phyloP scores from a whole-genome alignment of 1,284 basidiomycete species.

The Rhodofomes roseus region DNA sequence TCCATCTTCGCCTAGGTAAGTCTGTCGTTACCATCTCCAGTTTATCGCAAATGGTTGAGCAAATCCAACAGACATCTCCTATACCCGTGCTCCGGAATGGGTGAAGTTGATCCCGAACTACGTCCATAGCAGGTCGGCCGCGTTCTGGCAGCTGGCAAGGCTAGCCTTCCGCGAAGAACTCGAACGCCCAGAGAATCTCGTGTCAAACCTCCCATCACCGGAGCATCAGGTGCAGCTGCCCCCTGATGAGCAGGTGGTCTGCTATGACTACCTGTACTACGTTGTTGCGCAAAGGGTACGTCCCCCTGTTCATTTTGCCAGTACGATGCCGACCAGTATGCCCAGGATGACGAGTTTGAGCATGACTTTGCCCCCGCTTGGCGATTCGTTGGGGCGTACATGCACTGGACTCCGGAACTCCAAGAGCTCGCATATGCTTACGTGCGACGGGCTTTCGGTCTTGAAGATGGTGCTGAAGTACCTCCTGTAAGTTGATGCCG shows the following conservation, averaged over 20 bases:
- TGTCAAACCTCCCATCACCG: conserved; percentile 33
- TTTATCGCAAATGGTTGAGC: neutral
- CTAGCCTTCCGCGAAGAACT: conserved; percentile 43
- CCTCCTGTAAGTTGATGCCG: conserved; percentile 40
- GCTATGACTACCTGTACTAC: conserved; percentile 55
- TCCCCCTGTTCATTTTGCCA: neutral
- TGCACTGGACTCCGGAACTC: conserved; percentile 41
- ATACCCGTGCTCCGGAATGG: conserved; percentile 41
- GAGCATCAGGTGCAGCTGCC: conserved; percentile 29
- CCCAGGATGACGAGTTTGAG: conserved; percentile 33
- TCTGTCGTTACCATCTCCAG: neutral
- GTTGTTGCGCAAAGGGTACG: conserved; percentile 33
- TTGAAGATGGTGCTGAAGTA: conserved; percentile 32
- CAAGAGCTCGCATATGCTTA: conserved; percentile 36
- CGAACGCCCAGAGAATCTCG: conserved; percentile 21
- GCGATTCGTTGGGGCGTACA: conserved; percentile 42
- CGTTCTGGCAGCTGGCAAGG: conserved; percentile 43
- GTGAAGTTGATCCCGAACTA: conserved; percentile 36
- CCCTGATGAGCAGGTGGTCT: conserved; percentile 51
- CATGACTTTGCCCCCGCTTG: conserved; percentile 46
- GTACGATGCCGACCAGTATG: neutral
- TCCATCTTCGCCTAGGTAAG: conserved; percentile 50
- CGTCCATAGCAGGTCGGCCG: conserved; percentile 38
- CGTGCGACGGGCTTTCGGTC: conserved; percentile 37
- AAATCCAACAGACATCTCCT: conserved; percentile 41